A percentile compares a stretch with the other conserved stretches of the same genome.
Conservation (phyloP, 106 monocot genomes). For the Dendrobium chrysotoxum region DNA sequence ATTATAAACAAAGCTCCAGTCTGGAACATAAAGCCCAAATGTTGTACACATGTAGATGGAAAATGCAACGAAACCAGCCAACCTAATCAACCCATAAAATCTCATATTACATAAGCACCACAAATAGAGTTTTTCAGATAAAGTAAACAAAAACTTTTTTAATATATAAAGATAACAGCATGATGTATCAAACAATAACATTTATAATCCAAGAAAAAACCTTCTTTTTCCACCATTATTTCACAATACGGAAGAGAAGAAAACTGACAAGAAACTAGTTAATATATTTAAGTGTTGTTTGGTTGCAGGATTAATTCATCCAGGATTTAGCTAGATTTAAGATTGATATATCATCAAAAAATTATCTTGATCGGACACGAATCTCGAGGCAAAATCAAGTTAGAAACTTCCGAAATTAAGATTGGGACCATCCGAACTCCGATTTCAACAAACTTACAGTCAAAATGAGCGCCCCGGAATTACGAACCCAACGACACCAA, state of each 20-base stretch:
- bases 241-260: not conserved
- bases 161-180: not conserved
- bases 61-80: constrained; percentile 28
- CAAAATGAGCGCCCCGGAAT: no score
- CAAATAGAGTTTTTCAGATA: not conserved
- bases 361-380: no score
- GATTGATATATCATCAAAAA: no score
- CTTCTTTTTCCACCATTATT: not conserved
- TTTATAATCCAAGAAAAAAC: not conserved
- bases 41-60: constrained; percentile 38
- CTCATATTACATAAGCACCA: not conserved
- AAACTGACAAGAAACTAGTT: not conserved
- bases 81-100: constrained; percentile 15
- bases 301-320: not conserved
- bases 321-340: no score
- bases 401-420: no score
- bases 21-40: constrained; percentile 32
- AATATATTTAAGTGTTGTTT: not conserved
- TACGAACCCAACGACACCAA: no score
- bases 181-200: not conserved
- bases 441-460: no score
- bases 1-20: constrained; percentile 37
- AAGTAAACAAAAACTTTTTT: not conserved
- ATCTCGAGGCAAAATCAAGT: no score
- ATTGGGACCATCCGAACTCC: no score